Base-by-base conservation (phyloP, 495 filamentous ascomycete species). In the Penicillium verhagenii region DNA sequence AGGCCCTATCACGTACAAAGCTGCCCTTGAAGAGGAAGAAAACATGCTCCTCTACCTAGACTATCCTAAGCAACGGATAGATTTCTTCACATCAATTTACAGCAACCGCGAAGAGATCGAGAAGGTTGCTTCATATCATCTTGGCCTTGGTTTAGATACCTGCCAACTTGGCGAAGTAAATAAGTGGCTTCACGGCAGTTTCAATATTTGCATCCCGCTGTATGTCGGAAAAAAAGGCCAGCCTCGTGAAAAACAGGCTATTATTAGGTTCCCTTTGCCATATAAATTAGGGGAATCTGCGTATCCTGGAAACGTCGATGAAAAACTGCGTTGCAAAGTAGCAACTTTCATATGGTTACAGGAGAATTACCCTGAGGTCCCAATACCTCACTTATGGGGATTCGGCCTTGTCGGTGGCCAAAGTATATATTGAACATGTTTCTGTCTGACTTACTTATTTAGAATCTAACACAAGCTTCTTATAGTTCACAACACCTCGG, bases 151-250 rank as follows among this genome's bases (percentile, higher is more conserved):
- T 16, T 45, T 33, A 13, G 26, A 23, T 6, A 23, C 16, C 1
- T 64, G 71, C 48, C 55, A 50, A 9, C 33, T 70, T n/a, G 54
- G 54, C 29, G 56, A 63, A 14, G 43, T 60, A 24, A 47, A 57
- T 11, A 55, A 72, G n/a, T 78, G 73, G 72, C 47, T 72, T 13
- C 59, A 50, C 50, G 73, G 72, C 2, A 74, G 71, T 55, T 78
- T 69, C 61, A 76, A 76, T 58, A 63, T 75, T 11, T 77, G 71
- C 61, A 67, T 75, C 47, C 69, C 69, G 14, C 19, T 52, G 1
- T 51, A 60, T 42, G 47, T 75, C 54, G 6, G n/a, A 14, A 16
- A 6, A 39, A 13, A 13, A 39, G 33, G 61, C 23, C 35, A 42
- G 9, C 23, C 38, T 33, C 40, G 57, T 31, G 61, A 49, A 7